A percentile compares a stretch with the other conserved stretches of the same genome.
Conservation (phyloP, 441 rosid species). For the Populus hybrid region DNA sequence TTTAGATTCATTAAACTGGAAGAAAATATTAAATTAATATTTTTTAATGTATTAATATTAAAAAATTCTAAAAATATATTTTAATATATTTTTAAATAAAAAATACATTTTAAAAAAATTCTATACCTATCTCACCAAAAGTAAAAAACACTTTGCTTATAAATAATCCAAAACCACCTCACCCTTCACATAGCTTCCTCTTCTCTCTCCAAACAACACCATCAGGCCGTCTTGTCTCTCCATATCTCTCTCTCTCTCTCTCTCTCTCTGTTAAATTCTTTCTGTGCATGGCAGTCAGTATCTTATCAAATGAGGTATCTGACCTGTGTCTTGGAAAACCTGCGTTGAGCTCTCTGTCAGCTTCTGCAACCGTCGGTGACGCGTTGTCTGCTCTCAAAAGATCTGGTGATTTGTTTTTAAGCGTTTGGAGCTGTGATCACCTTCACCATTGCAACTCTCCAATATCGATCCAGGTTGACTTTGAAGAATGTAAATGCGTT, state of each 20-base stretch:
- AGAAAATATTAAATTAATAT: too few relatives aligned
- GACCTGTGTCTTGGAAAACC: slow-evolving; percentile 79
- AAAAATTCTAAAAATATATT: too few relatives aligned
- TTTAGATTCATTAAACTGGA: too few relatives aligned
- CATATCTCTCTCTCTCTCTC: background rate
- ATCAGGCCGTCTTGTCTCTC: background rate
- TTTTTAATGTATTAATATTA: too few relatives aligned
- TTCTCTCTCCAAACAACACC: background rate
- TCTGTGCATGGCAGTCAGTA: slow-evolving; percentile 66
- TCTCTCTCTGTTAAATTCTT: background rate
- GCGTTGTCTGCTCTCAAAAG: slow-evolving; percentile 46
- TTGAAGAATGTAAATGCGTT: slow-evolving; percentile 41
- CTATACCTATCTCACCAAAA: too few relatives aligned
- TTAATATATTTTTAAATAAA: too few relatives aligned
- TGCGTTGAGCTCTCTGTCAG: slow-evolving; percentile 47
- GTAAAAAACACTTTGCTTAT: background rate
- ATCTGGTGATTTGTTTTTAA: slow-evolving; percentile 36
- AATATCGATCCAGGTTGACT: slow-evolving; percentile 2
- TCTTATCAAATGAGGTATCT: slow-evolving; percentile 46
- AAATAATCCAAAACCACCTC: background rate
- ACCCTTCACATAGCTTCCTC: background rate
- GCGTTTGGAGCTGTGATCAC: slow-evolving; percentile 58
- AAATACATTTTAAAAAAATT: too few relatives aligned
- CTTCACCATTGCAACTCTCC: background rate
- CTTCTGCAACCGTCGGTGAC: slow-evolving; percentile 53